Evolutionary conservation across 305 asterid genomes (phyloP).

Genomic region (Coffea humblotiana): DNA sequence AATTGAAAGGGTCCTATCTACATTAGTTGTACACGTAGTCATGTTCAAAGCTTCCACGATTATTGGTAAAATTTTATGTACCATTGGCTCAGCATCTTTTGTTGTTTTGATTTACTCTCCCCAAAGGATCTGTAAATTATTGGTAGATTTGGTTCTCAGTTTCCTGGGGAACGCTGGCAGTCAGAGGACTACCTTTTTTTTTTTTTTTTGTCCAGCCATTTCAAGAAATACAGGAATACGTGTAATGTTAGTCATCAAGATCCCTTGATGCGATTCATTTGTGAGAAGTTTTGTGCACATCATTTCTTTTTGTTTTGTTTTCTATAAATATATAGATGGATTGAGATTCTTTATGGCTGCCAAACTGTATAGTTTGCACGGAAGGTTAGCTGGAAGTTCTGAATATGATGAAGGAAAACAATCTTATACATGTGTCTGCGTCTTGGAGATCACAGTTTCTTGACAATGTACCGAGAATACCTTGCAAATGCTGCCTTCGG

Average conservation of each 20-base stretch:
- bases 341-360: background rate
- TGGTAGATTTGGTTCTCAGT: conserved; percentile 1
- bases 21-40: conserved; percentile 22
- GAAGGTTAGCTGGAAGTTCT: too few relatives aligned
- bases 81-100: background rate
- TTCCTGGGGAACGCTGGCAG: background rate
- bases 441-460: background rate
- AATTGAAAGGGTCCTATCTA: conserved; percentile 68
- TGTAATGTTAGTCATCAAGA: background rate
- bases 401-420: too few relatives aligned
- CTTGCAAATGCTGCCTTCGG: too few relatives aligned
- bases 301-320: too few relatives aligned
- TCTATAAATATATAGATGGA: background rate
- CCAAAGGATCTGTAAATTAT: background rate
- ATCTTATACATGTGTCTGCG: too few relatives aligned
- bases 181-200: background rate
- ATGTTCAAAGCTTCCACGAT: background rate
- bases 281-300: background rate
- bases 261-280: background rate
- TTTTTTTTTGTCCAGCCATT: background rate
- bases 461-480: background rate
- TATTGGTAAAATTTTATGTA: background rate
- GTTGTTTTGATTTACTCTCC: background rate
- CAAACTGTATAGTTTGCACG: too few relatives aligned
- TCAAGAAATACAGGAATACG: background rate